phyloP scores from a whole-genome alignment of 345 rosid genomes.

The Eucalyptus viminalis region DNA sequence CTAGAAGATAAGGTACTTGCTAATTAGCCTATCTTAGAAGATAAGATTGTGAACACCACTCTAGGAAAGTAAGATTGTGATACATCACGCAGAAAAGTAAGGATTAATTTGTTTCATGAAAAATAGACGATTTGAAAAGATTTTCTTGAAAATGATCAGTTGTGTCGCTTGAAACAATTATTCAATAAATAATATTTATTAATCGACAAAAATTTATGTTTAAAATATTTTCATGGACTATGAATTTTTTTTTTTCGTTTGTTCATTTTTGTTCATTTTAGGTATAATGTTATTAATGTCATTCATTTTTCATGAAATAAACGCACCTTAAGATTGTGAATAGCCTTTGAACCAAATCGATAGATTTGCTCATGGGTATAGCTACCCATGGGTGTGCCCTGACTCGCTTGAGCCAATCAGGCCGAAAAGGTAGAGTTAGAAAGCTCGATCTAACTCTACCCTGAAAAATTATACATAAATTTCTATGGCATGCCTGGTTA shows the following conservation, averaged over 20 bases:
- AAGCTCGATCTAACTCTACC: not conserved
- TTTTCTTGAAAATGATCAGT: no score
- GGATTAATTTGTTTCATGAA: no score
- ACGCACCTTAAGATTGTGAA: not conserved
- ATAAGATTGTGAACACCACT: not conserved
- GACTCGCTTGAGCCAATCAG: not conserved
- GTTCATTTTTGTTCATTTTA: no score
- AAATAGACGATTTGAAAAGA: no score
- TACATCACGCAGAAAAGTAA: not conserved
- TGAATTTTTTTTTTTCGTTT: accelerated
- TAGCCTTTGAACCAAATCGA: not conserved
- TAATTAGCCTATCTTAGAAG: not conserved
- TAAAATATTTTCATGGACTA: not conserved
- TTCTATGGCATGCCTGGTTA: not conserved
- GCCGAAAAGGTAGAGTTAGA: not conserved
- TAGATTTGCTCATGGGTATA: not conserved
- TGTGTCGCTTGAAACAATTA: not conserved
- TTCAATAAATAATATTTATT: no score
- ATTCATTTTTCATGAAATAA: no score
- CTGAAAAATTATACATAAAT: not conserved
- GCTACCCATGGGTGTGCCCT: not conserved
- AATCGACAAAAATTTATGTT: not conserved
- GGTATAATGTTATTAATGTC: not conserved
- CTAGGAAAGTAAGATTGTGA: not conserved
- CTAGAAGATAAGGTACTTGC: not conserved